phyloP scores from a whole-genome alignment of 371 early-diverging fungal species.

The Nematocida parisii region DNA sequence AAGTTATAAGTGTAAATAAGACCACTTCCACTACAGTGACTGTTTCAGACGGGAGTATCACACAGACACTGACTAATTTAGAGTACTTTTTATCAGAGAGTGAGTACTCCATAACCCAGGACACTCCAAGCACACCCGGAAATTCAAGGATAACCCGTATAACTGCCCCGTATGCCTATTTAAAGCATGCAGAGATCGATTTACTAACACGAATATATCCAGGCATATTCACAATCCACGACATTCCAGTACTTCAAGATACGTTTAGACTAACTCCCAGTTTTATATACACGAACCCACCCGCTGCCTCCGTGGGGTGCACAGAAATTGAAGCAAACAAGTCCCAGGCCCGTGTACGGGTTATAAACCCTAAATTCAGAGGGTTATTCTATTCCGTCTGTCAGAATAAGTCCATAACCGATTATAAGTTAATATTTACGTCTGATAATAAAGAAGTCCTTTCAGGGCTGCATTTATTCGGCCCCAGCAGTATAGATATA shows the following conservation, averaged over 20 bases:
- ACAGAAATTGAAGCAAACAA: slow-evolving; percentile 77
- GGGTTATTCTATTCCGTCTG: slow-evolving; percentile 53
- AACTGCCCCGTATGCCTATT: background rate
- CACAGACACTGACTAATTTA: background rate
- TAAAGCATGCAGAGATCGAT: slow-evolving; percentile 5
- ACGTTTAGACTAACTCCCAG: slow-evolving; percentile 75
- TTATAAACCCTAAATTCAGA: slow-evolving; percentile 35
- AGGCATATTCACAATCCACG: background rate
- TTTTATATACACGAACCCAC: slow-evolving; percentile 90
- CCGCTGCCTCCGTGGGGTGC: slow-evolving; percentile 77
- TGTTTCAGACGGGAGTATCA: background rate
- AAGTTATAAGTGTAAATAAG: background rate
- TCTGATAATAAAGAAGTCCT: slow-evolving; percentile 82
- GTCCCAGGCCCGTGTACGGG: background rate
- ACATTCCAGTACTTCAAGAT: background rate
- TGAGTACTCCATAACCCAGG: slow-evolving; percentile 3
- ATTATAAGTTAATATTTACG: slow-evolving; percentile 64
- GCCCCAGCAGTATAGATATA: slow-evolving; percentile 84
- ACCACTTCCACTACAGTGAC: background rate
- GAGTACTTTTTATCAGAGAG: slow-evolving; percentile 12
- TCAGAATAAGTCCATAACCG: slow-evolving; percentile 21
- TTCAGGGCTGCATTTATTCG: slow-evolving; percentile 87
- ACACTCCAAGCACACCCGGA: background rate
- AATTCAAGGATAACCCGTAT: background rate
- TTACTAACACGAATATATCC: background rate